A percentile compares a stretch with the other conserved stretches of the same genome.
Conservation (phyloP, 257 asterid genomes). For the Voacanga thouarsii region DNA sequence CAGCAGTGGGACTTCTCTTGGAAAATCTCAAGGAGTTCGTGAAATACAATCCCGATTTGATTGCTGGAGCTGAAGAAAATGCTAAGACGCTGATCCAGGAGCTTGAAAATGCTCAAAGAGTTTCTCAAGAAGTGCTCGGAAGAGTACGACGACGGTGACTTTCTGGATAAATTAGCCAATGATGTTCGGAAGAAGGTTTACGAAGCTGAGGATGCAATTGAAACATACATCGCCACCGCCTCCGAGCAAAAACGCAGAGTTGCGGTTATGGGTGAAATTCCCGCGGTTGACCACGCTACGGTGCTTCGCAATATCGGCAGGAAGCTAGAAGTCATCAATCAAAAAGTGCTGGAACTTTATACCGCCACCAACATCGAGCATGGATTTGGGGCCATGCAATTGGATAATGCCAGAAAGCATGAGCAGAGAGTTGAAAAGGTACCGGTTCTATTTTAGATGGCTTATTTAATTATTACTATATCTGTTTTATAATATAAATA, state of each 20-base stretch:
- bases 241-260: constrained; percentile 1
- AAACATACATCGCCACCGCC: constrained; percentile 20
- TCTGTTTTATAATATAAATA: too few species aligned
- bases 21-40: constrained; percentile 23
- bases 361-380: neutral
- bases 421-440: too few species aligned
- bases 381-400: constrained; percentile 6
- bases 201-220: constrained; percentile 32
- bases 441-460: neutral
- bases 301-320: constrained; percentile 5
- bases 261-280: neutral
- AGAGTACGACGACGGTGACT: neutral
- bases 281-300: neutral
- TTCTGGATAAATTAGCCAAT: constrained; percentile 10
- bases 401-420: neutral
- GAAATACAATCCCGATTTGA: constrained; percentile 12
- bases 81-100: neutral
- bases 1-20: constrained; percentile 20
- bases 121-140: constrained; percentile 10
- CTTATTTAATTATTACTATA: too few species aligned
- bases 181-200: constrained; percentile 19
- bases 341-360: constrained; percentile 2
- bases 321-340: constrained; percentile 4
- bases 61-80: neutral
- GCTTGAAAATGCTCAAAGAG: constrained; percentile 5